Base-by-base conservation (phyloP, 179 eudicot genomes). In the Carnegiea gigantea region DNA sequence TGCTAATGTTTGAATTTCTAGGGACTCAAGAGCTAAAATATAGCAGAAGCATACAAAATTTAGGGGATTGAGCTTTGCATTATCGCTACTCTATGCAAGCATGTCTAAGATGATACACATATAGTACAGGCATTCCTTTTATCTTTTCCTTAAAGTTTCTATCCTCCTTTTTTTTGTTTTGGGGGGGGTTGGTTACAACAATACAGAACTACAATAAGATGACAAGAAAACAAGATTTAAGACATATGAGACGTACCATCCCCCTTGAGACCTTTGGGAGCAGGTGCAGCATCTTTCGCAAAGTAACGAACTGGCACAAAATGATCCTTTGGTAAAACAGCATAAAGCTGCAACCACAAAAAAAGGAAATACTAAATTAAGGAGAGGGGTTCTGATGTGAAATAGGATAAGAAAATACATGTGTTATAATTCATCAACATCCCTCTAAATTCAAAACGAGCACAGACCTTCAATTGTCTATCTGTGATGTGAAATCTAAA, bases 201-300 rank as follows among this genome's bases (percentile, higher is more conserved):
- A 15, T 18, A 62, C 33, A n/a, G 12, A 15, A 4, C 62, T 6
- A 62, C 1, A 21, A 9, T 13, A 62, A 48, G 15, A 75, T 24
- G n/a, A 75, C n/a, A 12, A 24, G 68, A 23, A 62, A 1, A n/a
- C 30, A 68, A 48, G 78, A 64, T 51, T 51, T 9, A 62, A 62
- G 18, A 23, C 68, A 8, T 9, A 26, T 44, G 75, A 11, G 24
- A 89, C 98, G 85, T 75, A 96, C 99, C 97, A 87, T 96, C 99
- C 79, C 98, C 99, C 89, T 96, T 94, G 24, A 90, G 91, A 43
- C 87, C 87, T 30, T 86, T 70, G 70, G 79, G 77, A 80, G 85
- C 46, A 13, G 73, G 46, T 14, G 46, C 84, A 82, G 93, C 92
- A 78, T 81, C 92, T 80, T 89, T 90, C 60, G 98, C 92, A 87